Percentiles rank a stretch among this genome's conserved stretches.
phyloP scores from a whole-genome alignment of 257 asterid genomes.

The Oldenlandia corymbosa region DNA sequence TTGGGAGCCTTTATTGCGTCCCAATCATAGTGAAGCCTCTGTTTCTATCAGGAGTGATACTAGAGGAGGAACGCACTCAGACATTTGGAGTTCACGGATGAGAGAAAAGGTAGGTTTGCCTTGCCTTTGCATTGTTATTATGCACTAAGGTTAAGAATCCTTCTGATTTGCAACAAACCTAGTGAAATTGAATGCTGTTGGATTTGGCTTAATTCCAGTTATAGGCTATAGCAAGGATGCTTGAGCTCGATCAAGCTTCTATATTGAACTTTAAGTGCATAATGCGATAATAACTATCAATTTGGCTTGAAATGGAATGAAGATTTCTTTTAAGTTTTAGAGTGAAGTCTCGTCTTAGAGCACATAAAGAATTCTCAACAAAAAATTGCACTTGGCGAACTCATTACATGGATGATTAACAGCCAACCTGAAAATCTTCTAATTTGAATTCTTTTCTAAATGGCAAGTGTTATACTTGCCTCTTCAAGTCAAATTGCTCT shows the following conservation, averaged over 20 bases:
- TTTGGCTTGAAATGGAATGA: not conserved
- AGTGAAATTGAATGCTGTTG: not conserved
- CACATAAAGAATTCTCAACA: too few species aligned
- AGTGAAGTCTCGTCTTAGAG: too few species aligned
- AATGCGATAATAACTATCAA: not conserved
- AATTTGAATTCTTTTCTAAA: not conserved
- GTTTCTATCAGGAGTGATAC: conserved; percentile 49
- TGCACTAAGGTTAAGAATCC: not conserved
- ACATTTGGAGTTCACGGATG: conserved; percentile 76
- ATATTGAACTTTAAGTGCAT: not conserved
- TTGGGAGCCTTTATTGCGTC: conserved; percentile 57
- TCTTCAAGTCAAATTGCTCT: not conserved
- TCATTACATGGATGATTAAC: not conserved
- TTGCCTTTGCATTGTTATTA: too few species aligned
- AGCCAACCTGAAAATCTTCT: not conserved
- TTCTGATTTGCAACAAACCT: not conserved
- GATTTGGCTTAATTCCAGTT: not conserved
- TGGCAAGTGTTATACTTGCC: not conserved
- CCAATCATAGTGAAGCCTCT: conserved; percentile 41
- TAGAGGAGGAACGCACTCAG: conserved; percentile 27
- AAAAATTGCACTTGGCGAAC: not conserved
- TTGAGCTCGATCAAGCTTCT: not conserved
- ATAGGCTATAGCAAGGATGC: not conserved
- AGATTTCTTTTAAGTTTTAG: not conserved
- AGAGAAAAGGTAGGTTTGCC: conserved; percentile 58